A percentile compares a stretch with the other conserved stretches of the same genome.
Evolutionary conservation across 2,329 filamentous ascomycete species (phyloP).

Genomic region (Alternaria consortialis): DNA sequence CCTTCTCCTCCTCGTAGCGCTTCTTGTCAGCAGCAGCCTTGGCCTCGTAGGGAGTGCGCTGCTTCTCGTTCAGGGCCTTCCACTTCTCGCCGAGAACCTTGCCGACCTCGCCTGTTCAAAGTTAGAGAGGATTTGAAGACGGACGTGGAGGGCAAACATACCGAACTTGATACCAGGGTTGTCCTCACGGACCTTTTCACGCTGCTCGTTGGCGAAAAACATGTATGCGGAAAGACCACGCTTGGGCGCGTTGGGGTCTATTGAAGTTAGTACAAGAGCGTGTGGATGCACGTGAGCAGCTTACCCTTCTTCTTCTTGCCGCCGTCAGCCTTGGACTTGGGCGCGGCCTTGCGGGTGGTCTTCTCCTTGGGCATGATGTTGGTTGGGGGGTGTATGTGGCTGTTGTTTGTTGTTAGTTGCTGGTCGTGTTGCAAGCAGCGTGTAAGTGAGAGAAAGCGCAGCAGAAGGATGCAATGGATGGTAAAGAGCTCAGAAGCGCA

Average conservation of each 20-base stretch:
- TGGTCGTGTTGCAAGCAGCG: constrained; percentile 9
- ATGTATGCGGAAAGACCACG: constrained; percentile 99
- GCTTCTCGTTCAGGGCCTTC: constrained; percentile 95
- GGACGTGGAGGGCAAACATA: constrained; percentile 53
- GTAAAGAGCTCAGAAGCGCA: constrained; percentile 6
- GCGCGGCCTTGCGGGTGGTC: constrained; percentile 63
- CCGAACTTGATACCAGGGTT: constrained; percentile 98
- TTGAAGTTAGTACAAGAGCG: constrained; percentile 16
- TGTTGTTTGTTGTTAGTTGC: constrained; percentile 23
- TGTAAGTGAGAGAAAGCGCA: constrained; percentile 7
- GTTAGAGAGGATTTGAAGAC: constrained; percentile 26
- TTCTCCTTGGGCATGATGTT: constrained; percentile 74
- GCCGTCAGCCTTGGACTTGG: constrained; percentile 57
- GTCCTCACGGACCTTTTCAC: constrained; percentile 96
- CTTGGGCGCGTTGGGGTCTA: constrained; percentile 98
- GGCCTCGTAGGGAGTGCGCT: constrained; percentile 91
- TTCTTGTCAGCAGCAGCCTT: constrained; percentile 99
- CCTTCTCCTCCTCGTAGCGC: constrained; percentile 98
- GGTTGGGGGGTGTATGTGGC: constrained; percentile 23
- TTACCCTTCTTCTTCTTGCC: constrained; percentile 78
- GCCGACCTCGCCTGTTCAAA: constrained; percentile 82
- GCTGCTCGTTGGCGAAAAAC: constrained; percentile 99
- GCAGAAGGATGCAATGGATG: constrained; percentile 1
- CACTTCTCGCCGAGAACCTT: constrained; percentile 98
- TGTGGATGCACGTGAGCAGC: constrained; percentile 24